phyloP scores from a whole-genome alignment of 768 basidiomycete species.

The Pisolithus orientalis region DNA sequence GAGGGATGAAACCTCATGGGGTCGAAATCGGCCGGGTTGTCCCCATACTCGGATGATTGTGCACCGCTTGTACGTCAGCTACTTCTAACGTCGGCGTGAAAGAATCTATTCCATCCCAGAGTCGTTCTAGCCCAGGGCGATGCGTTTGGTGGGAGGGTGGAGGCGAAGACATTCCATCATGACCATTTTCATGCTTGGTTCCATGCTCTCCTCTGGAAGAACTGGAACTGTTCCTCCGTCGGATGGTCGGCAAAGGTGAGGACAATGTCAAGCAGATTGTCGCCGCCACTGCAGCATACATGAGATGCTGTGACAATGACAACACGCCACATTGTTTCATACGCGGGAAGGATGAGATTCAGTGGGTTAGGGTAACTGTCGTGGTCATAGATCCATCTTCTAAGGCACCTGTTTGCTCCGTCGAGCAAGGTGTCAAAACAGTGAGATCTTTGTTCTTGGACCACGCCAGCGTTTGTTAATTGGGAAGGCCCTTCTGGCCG shows the following conservation, averaged over 20 bases:
- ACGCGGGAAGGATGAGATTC: slow-evolving; percentile 52
- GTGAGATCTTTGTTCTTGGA: slow-evolving; percentile 14
- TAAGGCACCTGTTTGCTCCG: slow-evolving; percentile 21
- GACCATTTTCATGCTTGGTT: slow-evolving; percentile 17
- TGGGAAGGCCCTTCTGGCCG: slow-evolving; percentile 92
- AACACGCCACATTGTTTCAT: slow-evolving; percentile 61
- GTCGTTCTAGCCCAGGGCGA: slow-evolving; percentile 11
- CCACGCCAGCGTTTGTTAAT: slow-evolving; percentile 30
- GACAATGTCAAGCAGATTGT: slow-evolving; percentile 21
- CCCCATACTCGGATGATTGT: slow-evolving; percentile 18
- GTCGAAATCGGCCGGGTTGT: slow-evolving; percentile 37
- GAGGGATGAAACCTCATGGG: slow-evolving; percentile 35
- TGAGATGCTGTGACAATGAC: slow-evolving; percentile 41
- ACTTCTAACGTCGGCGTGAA: slow-evolving; percentile 11
- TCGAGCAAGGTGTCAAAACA: slow-evolving; percentile 25
- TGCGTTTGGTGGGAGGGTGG: slow-evolving; percentile 22
- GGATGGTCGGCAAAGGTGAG: slow-evolving; percentile 15
- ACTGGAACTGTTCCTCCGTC: slow-evolving; percentile 14
- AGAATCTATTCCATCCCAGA: slow-evolving; percentile 11
- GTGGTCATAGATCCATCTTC: slow-evolving; percentile 30
- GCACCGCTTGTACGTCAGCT: slow-evolving; percentile 18
- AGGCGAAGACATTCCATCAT: slow-evolving; percentile 23
- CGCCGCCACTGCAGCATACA: slow-evolving; percentile 17
- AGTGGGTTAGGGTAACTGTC: slow-evolving; percentile 32
- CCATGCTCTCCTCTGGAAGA: slow-evolving; percentile 16